phyloP scores from a whole-genome alignment of 2,329 filamentous ascomycete genomes.

The Pseudogymnoascus sp. region DNA sequence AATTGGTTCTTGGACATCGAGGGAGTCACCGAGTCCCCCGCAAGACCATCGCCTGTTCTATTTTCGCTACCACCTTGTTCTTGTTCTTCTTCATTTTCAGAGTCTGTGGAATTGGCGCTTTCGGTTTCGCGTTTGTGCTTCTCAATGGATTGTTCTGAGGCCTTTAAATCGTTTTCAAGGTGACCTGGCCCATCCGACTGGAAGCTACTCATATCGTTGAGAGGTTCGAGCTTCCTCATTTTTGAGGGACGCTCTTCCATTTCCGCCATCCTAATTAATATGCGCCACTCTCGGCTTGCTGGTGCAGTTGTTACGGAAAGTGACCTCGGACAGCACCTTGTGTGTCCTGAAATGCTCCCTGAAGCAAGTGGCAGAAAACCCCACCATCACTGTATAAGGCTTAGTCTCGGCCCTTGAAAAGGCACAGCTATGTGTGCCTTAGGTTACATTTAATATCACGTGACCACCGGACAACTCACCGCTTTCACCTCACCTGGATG shows the following conservation, averaged over 20 bases:
- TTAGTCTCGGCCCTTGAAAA: background rate
- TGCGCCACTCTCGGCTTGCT: background rate
- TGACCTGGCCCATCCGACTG: background rate
- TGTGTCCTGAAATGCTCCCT: background rate
- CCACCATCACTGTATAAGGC: background rate
- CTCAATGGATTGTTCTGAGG: background rate
- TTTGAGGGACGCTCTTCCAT: slow-evolving; percentile 25
- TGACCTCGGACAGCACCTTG: background rate
- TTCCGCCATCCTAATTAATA: slow-evolving; percentile 21
- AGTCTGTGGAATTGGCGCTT: background rate
- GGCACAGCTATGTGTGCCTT: slow-evolving; percentile 2
- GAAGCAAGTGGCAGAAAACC: slow-evolving; percentile 7
- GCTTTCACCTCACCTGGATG: slow-evolving; percentile 5
- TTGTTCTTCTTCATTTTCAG: slow-evolving; percentile 10
- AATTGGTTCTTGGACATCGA: slow-evolving; percentile 74
- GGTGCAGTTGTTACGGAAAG: background rate
- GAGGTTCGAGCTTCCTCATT: slow-evolving; percentile 21
- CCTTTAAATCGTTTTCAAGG: slow-evolving; percentile 4
- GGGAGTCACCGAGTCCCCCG: background rate
- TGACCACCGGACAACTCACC: background rate
- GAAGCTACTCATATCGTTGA: background rate
- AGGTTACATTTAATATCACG: background rate
- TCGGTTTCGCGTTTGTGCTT: background rate
- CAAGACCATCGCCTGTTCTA: background rate
- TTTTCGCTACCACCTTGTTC: background rate